Evolutionary conservation across 176 grass and related monocot species (phyloP).

Genomic region (Themeda triandra): DNA sequence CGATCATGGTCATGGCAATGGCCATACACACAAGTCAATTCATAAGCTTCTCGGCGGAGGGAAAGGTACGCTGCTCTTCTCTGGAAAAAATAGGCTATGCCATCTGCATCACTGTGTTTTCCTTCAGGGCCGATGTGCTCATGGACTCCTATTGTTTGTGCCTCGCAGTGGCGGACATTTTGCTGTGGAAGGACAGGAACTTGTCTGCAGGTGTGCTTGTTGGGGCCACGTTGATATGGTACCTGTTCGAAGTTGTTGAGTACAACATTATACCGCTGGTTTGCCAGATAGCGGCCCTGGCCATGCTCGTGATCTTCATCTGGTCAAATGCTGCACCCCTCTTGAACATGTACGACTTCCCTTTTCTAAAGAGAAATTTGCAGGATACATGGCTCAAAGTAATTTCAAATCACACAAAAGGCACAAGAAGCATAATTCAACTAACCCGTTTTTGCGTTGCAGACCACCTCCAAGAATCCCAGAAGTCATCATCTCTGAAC

Average conservation of each 20-base stretch:
- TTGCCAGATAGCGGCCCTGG: conserved; percentile 54
- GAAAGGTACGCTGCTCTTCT: conserved; percentile 39
- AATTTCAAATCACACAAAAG: background rate
- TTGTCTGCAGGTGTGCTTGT: conserved; percentile 65
- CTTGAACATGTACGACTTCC: conserved; percentile 42
- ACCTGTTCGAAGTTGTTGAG: conserved; percentile 75
- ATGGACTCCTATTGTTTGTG: background rate
- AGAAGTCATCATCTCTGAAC: conserved; percentile 56
- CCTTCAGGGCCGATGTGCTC: background rate
- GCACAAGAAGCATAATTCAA: background rate
- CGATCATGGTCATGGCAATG: conserved; percentile 36
- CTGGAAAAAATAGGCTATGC: background rate
- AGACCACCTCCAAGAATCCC: conserved; percentile 59
- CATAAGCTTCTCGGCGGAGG: conserved; percentile 52
- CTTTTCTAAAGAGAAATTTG: background rate
- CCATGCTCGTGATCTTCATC: conserved; percentile 65
- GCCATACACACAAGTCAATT: conserved; percentile 36
- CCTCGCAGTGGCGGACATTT: conserved; percentile 56
- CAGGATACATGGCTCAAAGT: background rate
- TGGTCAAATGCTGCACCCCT: conserved; percentile 56
- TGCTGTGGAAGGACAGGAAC: conserved; percentile 72
- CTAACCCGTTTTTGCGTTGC: background rate
- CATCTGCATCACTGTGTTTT: background rate
- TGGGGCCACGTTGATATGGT: conserved; percentile 62
- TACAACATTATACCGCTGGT: conserved; percentile 74